Evolutionary conservation across 139 green algal species (phyloP), one percentile per base, ranked within the genome.

Genomic region (Closterium sp.): DNA sequence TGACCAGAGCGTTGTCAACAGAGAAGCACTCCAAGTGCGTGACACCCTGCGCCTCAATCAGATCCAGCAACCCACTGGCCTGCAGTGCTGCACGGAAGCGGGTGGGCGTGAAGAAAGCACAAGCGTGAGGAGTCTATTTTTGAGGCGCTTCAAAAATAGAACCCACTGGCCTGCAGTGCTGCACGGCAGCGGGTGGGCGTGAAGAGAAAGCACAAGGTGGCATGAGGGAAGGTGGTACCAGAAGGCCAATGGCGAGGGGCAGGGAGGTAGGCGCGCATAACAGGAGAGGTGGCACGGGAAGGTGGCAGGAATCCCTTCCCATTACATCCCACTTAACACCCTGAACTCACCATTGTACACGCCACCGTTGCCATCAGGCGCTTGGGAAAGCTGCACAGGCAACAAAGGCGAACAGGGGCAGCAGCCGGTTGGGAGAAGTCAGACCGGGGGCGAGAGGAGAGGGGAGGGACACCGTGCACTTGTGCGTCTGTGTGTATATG

Each of bases 321-420:
- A 76, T 76, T 19, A 16, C 55, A 76, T 28, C 55, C 55, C 55
- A 76, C 9, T 19, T 3, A 16, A 76, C 55, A 76, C 2, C 55
- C 55, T 19, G 16, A 28, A 28, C 55, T 76, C 55, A 76, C 55
- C 55, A 28, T 76, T 76, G 94, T 98, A 99, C 66, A 99, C 91
- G 12, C 98, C 98, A 31, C 98, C 98, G 93, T 99, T 99, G 93
- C 98, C 98, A 92, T 99, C 97, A 21, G 98, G 98, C 2, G 97
- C 95, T 88, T 38, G 33, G n/a, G 92, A 84, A 4, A 94, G 19
- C 88, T 93, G 90, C 90, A 91, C 38, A 91, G 84, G 55, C 32
- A 91, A 34, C 55, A 76, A 2, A 3, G 16, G 12, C 55, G 10
- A 35, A 12, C 38, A 91, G 83, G 28, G 5, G 31, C 85, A 90